Conservation (phyloP, 2,329 filamentous ascomycete genomes). For the Ceratocystis colombiana region DNA sequence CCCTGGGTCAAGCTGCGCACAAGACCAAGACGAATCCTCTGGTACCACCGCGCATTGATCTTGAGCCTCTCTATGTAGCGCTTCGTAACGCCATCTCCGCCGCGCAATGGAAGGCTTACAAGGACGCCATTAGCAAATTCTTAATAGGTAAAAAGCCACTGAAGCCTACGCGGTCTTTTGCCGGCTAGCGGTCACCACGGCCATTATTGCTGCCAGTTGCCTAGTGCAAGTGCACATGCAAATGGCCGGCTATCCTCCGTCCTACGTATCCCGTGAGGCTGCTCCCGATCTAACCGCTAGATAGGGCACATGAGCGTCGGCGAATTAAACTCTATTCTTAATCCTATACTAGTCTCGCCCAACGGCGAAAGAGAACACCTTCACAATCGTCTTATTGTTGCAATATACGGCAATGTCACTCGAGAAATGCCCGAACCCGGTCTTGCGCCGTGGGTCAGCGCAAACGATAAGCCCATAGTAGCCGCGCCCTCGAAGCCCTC, state of each 20-base stretch:
- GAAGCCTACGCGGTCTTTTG: slow-evolving; percentile 30
- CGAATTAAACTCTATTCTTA: slow-evolving; percentile 55
- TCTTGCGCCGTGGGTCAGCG: slow-evolving; percentile 60
- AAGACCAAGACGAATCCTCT: slow-evolving; percentile 53
- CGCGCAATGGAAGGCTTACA: slow-evolving; percentile 56
- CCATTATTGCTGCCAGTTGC: background rate
- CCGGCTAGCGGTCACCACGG: background rate
- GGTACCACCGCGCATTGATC: slow-evolving; percentile 55
- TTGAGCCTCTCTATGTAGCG: slow-evolving; percentile 53
- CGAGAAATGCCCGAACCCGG: slow-evolving; percentile 58
- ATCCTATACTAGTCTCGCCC: slow-evolving; percentile 48
- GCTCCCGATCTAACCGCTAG: slow-evolving; percentile 1
- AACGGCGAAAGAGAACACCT: slow-evolving; percentile 52
- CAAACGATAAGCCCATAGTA: slow-evolving; percentile 55
- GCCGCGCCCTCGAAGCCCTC: slow-evolving; percentile 50
- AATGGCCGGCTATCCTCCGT: background rate
- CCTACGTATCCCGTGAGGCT: background rate
- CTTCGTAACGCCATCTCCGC: slow-evolving; percentile 49
- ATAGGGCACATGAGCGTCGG: slow-evolving; percentile 23
- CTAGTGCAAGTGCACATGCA: background rate
- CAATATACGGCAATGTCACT: slow-evolving; percentile 59
- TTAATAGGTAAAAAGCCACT: slow-evolving; percentile 43
- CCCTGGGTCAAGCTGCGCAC: slow-evolving; percentile 34
- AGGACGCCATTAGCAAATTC: slow-evolving; percentile 53
- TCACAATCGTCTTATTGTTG: slow-evolving; percentile 58